Base-by-base conservation (phyloP, 768 basidiomycete genomes). In the Suillus hirtellus region DNA sequence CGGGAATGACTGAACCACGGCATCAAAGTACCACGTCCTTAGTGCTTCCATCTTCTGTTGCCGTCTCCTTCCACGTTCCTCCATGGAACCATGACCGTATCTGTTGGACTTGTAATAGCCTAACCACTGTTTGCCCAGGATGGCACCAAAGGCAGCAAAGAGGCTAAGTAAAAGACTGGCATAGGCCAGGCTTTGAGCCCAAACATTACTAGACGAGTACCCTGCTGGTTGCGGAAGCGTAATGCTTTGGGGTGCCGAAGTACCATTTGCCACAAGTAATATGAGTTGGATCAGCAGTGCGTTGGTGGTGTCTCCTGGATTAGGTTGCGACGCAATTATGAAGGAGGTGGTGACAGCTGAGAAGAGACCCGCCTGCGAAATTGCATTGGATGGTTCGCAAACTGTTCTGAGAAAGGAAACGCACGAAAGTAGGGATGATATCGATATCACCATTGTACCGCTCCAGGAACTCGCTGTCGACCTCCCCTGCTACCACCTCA, bases 71-170 rank as follows among this genome's bases (percentile, higher is more conserved):
- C 65, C 58, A 49, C 67, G 67, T 21, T 69, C 60, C 24, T 64
- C 64, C 31, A 58, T 34, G 11, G 68, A 59, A 8, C 67, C 67
- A 34, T 40, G 60, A 8, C 56, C 59, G n/a, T 56, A 8, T 21
- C 49, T 55, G 27, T 38, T 59, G 14, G 38, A 43, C n/a, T 50
- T 52, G 60, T 63, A 63, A 42, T 64, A 24, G 46, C 46, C 49
- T 14, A 68, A 59, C 67, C 67, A 68, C 24, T 68, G 67, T 53
- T 68, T 68, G 21, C 68, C 67, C 15, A 68, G 44, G 17, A 68
- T 60, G 24, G 67, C 67, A 50, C 67, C 63, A n/a, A 68, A 42
- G 14, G 67, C 67, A 15, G 67, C 68, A 17, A 66, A 46, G n/a
- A 68, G 64, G 43, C 63, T 64, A 17, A 50, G 38, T 27, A 68